Percentiles rank a stretch among this genome's conserved stretches.
These are phyloP conservation scores for Nicotiana rustica DNA, from an alignment of 305 asterid species.

Conservation along the genomic window DNA sequence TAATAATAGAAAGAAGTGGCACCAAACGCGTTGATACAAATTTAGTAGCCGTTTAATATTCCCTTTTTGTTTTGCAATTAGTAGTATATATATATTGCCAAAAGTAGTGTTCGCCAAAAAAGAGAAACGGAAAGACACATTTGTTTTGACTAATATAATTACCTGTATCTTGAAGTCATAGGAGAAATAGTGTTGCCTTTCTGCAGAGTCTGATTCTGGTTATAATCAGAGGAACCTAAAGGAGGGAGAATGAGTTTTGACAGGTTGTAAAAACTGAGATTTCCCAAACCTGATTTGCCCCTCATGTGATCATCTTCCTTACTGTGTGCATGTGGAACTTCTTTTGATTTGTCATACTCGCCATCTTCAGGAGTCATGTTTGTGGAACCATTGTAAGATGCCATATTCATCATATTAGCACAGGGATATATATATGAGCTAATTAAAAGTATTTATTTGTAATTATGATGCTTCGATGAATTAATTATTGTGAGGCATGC, in stretches of 20 bases:
- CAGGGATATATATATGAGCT: not conserved
- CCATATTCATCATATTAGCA: slow-evolving; percentile 27
- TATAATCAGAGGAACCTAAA: slow-evolving; percentile 58
- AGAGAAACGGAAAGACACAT: not conserved
- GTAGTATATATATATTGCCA: not conserved
- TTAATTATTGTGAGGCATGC: not conserved
- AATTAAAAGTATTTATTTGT: not conserved
- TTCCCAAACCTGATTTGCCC: slow-evolving; percentile 36
- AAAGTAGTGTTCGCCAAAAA: not conserved
- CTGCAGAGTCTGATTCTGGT: slow-evolving; percentile 35
- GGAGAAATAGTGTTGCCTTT: slow-evolving; percentile 60
- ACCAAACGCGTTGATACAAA: not conserved
- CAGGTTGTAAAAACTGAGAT: slow-evolving; percentile 64
- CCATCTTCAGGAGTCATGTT: slow-evolving; percentile 3
- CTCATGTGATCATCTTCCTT: not conserved
- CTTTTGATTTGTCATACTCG: not conserved
- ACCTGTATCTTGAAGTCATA: slow-evolving; percentile 83
- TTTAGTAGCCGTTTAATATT: not conserved
- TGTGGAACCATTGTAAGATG: slow-evolving; percentile 20
- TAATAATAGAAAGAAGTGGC: not conserved
- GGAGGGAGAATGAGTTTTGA: slow-evolving; percentile 86
- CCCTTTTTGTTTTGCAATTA: not conserved
- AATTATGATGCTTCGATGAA: not conserved
- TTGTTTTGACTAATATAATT: not conserved
- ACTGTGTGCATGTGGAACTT: not conserved